These are phyloP conservation scores for Naematelia encephala DNA, from an alignment of 768 basidiomycete genomes.

Conservation along the genomic window DNA sequence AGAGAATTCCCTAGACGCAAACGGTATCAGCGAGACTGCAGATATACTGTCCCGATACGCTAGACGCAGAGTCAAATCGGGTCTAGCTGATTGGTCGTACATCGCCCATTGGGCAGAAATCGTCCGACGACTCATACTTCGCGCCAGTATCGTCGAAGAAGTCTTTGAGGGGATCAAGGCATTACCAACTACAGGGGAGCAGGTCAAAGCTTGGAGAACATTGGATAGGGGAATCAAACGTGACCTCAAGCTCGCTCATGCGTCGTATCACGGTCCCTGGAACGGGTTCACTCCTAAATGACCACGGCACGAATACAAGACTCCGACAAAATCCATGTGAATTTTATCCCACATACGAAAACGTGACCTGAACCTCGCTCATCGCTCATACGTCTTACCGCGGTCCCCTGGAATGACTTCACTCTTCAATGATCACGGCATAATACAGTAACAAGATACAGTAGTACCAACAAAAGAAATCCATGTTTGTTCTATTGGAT, in stretches of 20 bases:
- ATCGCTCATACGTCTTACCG: too few relatives aligned
- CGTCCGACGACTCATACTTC: neutral
- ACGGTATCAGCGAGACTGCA: neutral
- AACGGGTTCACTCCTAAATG: too few relatives aligned
- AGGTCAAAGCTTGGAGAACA: neutral
- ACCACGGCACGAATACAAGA: too few relatives aligned
- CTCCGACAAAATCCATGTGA: too few relatives aligned
- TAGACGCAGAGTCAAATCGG: neutral
- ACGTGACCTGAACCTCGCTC: too few relatives aligned
- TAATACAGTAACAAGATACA: too few relatives aligned
- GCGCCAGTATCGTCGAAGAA: neutral
- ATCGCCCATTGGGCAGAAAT: neutral
- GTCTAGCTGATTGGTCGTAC: neutral
- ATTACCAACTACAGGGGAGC: neutral
- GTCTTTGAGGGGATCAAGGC: neutral
- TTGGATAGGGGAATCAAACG: neutral
- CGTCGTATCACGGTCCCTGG: neutral
- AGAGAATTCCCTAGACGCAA: neutral
- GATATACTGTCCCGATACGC: neutral
- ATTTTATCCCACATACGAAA: too few relatives aligned
- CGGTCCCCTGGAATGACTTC: too few relatives aligned
- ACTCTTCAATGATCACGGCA: too few relatives aligned
- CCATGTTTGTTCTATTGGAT: too few relatives aligned
- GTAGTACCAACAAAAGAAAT: too few relatives aligned
- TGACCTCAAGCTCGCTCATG: neutral